Percentiles rank a stretch among this genome's conserved stretches.
phyloP scores from a whole-genome alignment of 2,329 filamentous ascomycete species.

The Arthrinium phaeospermum region DNA sequence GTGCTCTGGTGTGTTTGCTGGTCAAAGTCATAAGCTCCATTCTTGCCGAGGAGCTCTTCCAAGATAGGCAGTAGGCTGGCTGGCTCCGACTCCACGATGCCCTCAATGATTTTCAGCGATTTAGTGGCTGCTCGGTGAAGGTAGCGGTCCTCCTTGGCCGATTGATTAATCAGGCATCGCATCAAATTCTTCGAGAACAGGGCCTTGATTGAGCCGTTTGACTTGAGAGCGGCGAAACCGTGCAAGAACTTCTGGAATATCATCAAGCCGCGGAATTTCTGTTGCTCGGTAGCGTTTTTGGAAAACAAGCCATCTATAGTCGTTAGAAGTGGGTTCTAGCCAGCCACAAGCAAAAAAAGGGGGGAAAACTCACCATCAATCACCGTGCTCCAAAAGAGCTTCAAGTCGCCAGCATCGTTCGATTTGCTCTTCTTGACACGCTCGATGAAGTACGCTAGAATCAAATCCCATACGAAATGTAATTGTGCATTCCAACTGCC shows the following conservation, averaged over 20 bases:
- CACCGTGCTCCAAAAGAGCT: slow-evolving; percentile 83
- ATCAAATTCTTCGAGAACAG: slow-evolving; percentile 87
- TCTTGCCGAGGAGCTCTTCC: slow-evolving; percentile 69
- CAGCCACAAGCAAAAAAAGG: neutral
- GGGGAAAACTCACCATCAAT: slow-evolving; percentile 74
- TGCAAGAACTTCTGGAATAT: slow-evolving; percentile 79
- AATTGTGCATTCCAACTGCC: slow-evolving; percentile 81
- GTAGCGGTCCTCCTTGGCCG: slow-evolving; percentile 77
- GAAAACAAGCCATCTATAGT: slow-evolving; percentile 79
- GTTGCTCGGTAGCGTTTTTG: slow-evolving; percentile 79
- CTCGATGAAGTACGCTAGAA: slow-evolving; percentile 63
- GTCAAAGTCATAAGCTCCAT: slow-evolving; percentile 82
- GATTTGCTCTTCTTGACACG: slow-evolving; percentile 37
- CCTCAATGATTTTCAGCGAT: slow-evolving; percentile 73
- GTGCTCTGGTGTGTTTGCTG: slow-evolving; percentile 86
- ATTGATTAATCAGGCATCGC: slow-evolving; percentile 81
- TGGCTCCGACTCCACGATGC: slow-evolving; percentile 66
- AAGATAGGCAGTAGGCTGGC: slow-evolving; percentile 66
- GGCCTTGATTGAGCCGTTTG: slow-evolving; percentile 53
- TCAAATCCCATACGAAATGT: slow-evolving; percentile 86
- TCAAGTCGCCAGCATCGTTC: slow-evolving; percentile 58
- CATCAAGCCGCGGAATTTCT: slow-evolving; percentile 91
- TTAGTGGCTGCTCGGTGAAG: slow-evolving; percentile 80
- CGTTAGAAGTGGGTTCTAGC: neutral
- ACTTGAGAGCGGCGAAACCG: slow-evolving; percentile 49